phyloP scores from a whole-genome alignment of 2,329 filamentous ascomycete genomes.

The Aspergillus sp. region DNA sequence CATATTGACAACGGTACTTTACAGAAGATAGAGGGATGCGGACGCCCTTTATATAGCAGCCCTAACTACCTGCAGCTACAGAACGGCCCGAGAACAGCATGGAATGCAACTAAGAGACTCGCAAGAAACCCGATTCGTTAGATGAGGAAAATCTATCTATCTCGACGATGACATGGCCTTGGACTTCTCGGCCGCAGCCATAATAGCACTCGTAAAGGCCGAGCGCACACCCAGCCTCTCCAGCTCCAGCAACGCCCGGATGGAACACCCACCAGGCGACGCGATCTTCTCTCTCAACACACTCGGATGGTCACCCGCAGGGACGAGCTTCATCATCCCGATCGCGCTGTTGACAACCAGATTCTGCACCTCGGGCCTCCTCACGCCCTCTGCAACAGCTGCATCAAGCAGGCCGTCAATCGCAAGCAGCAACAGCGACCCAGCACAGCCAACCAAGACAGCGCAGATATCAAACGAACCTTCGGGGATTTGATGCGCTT shows the following conservation, averaged over 20 bases:
- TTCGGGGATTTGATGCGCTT: slow-evolving; percentile 12
- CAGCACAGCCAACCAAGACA: slow-evolving; percentile 14
- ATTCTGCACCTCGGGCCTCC: slow-evolving; percentile 8
- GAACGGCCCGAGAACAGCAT: too few relatives aligned
- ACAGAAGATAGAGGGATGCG: too few relatives aligned
- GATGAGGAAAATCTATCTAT: not conserved
- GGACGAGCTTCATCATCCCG: slow-evolving; percentile 16
- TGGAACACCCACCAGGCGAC: slow-evolving; percentile 18
- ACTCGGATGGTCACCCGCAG: slow-evolving; percentile 15
- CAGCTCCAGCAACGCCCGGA: not conserved
- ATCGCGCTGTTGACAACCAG: slow-evolving; percentile 15
- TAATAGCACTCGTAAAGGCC: slow-evolving; percentile 15
- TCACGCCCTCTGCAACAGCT: slow-evolving; percentile 53
- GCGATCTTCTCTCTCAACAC: slow-evolving; percentile 18
- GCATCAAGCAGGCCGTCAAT: slow-evolving; percentile 54
- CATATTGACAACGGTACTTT: too few relatives aligned
- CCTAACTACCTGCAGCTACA: too few relatives aligned
- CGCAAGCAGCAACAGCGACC: slow-evolving; percentile 32
- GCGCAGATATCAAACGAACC: slow-evolving; percentile 12
- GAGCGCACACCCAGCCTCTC: slow-evolving; percentile 14
- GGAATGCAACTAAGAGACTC: too few relatives aligned
- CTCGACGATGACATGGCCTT: slow-evolving; percentile 1
- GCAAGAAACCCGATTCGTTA: too few relatives aligned
- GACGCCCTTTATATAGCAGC: too few relatives aligned
- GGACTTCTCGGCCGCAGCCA: slow-evolving; percentile 11